Evolutionary conservation across 306 rosid species (phyloP), one percentile per base, ranked within the genome.

Genomic region (Fragaria iinumae): DNA sequence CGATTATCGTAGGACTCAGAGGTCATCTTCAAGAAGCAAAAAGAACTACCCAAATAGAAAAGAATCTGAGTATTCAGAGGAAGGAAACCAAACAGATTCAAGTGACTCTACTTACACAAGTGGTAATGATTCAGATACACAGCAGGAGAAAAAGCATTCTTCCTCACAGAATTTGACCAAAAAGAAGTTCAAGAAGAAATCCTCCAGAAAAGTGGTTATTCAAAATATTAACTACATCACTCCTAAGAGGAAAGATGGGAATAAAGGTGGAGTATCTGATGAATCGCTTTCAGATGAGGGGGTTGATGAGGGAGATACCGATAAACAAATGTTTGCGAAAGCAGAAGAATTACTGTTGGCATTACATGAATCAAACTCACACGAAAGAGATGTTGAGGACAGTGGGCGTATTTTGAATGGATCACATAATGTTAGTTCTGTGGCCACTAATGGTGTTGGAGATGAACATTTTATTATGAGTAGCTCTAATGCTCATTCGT

Each of bases 141-240:
- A 71, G 49, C 80, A 72, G 53, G 86, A 83, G 62, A 80, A 73
- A 17, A 82, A 72, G 72, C 68, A 66, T 55, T 85, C 93, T 59
- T 75, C 69, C 44, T 78, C 80, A 78, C 83, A 81, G 45, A 83
- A 83, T 73, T 13, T 38, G 11, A 77, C 81, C 57, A 89, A 82
- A 80, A 85, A 77, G 38, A 38, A 74, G 55, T 21, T 62, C 74
- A 80, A 83, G 67, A 87, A 84, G 75, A 85, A 83, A 73, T 87
- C 90, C 71, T 78, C 88, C 25, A 76, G 91, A 72, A 87, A 87
- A 57, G 90, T 87, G 79, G 88, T 87, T 68, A 89, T 89, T 87
- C 88, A 88, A 69, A 89, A 89, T 73, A 89, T 89, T 79, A 87
- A 89, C 81, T 89, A 89, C 86, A 84, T 89, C 79, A 84, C 90